A percentile compares a stretch with the other conserved stretches of the same genome.
Conservation (phyloP, 2,329 filamentous ascomycete genomes). For the Penicillium digitatum region DNA sequence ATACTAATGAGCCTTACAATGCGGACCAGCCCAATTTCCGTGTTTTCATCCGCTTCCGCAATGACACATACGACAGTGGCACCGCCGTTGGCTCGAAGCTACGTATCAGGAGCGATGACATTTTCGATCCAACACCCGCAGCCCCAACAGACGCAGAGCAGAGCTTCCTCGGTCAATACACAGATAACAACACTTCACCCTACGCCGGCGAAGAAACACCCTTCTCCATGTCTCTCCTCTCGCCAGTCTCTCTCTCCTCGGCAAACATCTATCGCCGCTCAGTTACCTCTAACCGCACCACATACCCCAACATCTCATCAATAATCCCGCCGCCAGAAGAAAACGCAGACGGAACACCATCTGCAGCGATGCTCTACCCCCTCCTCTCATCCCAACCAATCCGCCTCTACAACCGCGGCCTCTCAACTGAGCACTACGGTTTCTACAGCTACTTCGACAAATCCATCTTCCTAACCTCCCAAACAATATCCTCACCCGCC, state of each 20-base stretch:
- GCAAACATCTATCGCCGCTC: slow-evolving; percentile 37
- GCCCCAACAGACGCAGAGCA: slow-evolving; percentile 61
- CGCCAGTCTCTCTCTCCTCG: slow-evolving; percentile 39
- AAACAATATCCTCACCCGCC: slow-evolving; percentile 40
- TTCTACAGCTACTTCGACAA: slow-evolving; percentile 93
- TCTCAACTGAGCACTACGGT: slow-evolving; percentile 79
- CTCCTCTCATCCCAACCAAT: slow-evolving; percentile 68
- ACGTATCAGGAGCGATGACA: slow-evolving; percentile 27
- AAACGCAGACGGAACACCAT: slow-evolving; percentile 66
- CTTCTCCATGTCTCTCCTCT: slow-evolving; percentile 75
- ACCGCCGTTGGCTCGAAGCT: slow-evolving; percentile 50
- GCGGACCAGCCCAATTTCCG: slow-evolving; percentile 72
- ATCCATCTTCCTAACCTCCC: slow-evolving; percentile 70
- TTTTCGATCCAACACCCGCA: slow-evolving; percentile 45
- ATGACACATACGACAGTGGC: slow-evolving; percentile 57
- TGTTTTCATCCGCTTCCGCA: slow-evolving; percentile 65
- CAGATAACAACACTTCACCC: slow-evolving; percentile 65
- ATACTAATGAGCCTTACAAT: slow-evolving; percentile 58
- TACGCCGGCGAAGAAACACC: slow-evolving; percentile 85
- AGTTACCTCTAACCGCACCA: slow-evolving; percentile 19
- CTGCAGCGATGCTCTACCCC: slow-evolving; percentile 68
- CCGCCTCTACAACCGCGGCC: slow-evolving; percentile 77
- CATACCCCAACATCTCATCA: slow-evolving; percentile 47
- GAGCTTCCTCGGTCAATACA: slow-evolving; percentile 78
- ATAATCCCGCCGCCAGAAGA: slow-evolving; percentile 62